Percentiles rank a stretch among this genome's conserved stretches.
These are phyloP conservation scores for Cairneyella variabilis DNA, from an alignment of 495 filamentous ascomycete genomes.

Conservation along the genomic window DNA sequence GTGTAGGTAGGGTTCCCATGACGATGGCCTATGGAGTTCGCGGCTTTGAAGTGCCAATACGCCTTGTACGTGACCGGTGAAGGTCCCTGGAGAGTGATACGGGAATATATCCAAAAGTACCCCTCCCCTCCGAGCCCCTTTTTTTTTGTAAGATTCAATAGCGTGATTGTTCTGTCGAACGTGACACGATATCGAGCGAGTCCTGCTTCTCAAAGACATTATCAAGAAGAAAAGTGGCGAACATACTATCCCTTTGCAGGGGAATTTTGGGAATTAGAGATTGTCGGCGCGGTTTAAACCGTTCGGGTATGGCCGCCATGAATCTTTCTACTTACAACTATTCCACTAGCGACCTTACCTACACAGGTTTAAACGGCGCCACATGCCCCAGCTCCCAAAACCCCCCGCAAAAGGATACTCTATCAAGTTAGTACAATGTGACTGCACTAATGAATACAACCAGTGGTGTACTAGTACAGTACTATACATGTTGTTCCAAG, in stretches of 20 bases:
- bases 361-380: background rate
- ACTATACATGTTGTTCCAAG: conserved; percentile 13
- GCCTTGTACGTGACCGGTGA: background rate
- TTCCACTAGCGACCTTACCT: too few relatives aligned
- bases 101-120: background rate
- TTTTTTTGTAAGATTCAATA: background rate
- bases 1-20: background rate
- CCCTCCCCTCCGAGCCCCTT: background rate
- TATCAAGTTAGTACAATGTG: conserved; percentile 3
- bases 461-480: background rate
- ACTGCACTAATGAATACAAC: conserved; percentile 7
- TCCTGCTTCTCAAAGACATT: background rate
- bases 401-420: background rate
- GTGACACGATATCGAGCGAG: conserved; percentile 4
- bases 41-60: background rate
- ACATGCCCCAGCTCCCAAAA: background rate
- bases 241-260: too few relatives aligned
- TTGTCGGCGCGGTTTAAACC: too few relatives aligned
- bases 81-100: background rate
- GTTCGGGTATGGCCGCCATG: too few relatives aligned
- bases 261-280: too few relatives aligned
- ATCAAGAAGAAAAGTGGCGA: too few relatives aligned
- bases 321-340: too few relatives aligned
- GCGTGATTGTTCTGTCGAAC: background rate
- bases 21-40: conserved; percentile 5